phyloP scores from a whole-genome alignment of 306 rosid genomes.

The Abrus pulchellus region DNA sequence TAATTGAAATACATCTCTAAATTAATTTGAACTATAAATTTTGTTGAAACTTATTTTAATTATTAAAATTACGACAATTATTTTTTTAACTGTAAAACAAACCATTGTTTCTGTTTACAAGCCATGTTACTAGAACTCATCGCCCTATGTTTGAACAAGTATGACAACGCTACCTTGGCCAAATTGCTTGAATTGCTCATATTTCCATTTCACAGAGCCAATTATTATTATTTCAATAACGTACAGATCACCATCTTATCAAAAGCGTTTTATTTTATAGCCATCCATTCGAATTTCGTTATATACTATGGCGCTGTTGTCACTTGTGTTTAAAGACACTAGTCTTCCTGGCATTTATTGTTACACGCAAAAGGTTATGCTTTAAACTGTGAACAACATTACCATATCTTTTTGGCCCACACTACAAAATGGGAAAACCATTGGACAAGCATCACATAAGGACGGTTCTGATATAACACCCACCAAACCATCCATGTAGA shows the following conservation, averaged over 20 bases:
- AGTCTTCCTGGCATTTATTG: slow-evolving; percentile 9
- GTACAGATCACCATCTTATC: neutral
- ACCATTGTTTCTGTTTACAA: neutral
- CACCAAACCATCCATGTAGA: slow-evolving; percentile 12
- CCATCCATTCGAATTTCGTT: neutral
- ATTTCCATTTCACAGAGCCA: slow-evolving; percentile 25
- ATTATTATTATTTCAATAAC: neutral
- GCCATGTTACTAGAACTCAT: neutral
- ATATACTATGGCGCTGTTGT: slow-evolving; percentile 21
- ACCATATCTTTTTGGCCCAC: too few species aligned
- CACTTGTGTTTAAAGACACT: slow-evolving; percentile 31
- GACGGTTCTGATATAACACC: slow-evolving; percentile 14
- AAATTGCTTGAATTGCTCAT: slow-evolving; percentile 27
- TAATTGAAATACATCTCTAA: too few species aligned
- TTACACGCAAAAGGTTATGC: slow-evolving; percentile 18
- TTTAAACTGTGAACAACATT: slow-evolving; percentile 7
- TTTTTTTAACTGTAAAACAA: too few species aligned
- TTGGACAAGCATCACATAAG: neutral
- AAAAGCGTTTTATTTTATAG: neutral
- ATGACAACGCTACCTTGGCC: neutral
- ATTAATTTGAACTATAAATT: too few species aligned
- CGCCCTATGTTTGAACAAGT: slow-evolving; percentile 33
- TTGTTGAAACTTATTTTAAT: too few species aligned
- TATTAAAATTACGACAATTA: too few species aligned
- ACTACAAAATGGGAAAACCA: too few species aligned